Percentiles rank a stretch among this genome's conserved stretches.
phyloP scores from a whole-genome alignment of 257 asterid genomes.

The Solanum chmielewskii region DNA sequence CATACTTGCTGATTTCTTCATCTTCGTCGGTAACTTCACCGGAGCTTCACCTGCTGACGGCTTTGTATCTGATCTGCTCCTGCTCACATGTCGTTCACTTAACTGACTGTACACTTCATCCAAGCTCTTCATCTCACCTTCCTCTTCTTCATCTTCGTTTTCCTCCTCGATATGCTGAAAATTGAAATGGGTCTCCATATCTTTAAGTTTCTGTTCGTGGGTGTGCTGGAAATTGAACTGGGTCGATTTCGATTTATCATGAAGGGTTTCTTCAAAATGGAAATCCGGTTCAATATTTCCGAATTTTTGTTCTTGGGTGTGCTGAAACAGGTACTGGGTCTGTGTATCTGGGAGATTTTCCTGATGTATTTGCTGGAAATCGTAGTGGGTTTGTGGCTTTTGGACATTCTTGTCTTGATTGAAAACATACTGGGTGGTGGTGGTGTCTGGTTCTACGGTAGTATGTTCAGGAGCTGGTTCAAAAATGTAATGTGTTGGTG shows the following conservation, averaged over 20 bases:
- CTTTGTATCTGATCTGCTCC: slow-evolving; percentile 52
- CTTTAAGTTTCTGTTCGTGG: neutral
- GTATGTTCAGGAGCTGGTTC: slow-evolving; percentile 11
- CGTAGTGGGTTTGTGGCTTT: slow-evolving; percentile 4
- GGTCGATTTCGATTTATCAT: neutral
- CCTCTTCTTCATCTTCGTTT: slow-evolving; percentile 4
- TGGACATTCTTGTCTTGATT: neutral
- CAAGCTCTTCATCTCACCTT: slow-evolving; percentile 20
- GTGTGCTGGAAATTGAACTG: neutral
- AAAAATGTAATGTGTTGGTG: slow-evolving; percentile 33
- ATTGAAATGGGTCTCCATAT: slow-evolving; percentile 1
- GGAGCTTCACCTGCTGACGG: slow-evolving; percentile 45
- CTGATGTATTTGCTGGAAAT: slow-evolving; percentile 5
- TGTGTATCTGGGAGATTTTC: neutral
- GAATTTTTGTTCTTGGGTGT: neutral
- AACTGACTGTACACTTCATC: slow-evolving; percentile 51
- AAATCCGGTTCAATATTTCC: neutral
- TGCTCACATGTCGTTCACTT: slow-evolving; percentile 14
- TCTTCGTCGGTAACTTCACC: slow-evolving; percentile 26
- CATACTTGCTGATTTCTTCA: slow-evolving; percentile 55
- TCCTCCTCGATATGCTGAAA: slow-evolving; percentile 11
- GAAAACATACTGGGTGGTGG: slow-evolving; percentile 4
- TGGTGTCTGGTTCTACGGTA: neutral
- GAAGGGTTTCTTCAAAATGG: neutral
- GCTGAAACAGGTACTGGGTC: slow-evolving; percentile 16